These are phyloP conservation scores for Zhuliangozyma parablackwelliae DNA, from an alignment of 1,139 yeast species.

Conservation along the genomic window DNA sequence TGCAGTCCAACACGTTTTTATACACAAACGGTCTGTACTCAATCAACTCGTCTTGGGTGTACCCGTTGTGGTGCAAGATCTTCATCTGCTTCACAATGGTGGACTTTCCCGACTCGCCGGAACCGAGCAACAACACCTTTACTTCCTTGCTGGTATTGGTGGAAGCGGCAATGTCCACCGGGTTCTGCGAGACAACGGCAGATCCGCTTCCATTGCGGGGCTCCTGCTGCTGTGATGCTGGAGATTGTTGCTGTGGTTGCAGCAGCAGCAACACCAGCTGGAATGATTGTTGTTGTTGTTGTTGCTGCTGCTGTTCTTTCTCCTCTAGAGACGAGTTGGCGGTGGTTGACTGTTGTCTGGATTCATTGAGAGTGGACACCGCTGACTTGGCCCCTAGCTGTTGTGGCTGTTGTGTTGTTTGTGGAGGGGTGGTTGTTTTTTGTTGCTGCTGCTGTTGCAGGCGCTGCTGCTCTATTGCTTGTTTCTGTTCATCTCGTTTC, in stretches of 20 bases:
- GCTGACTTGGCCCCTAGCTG: too few relatives aligned
- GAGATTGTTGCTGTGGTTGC: neutral
- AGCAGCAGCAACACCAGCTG: neutral
- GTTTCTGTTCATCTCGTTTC: constrained; percentile 12
- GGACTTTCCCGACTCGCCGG: constrained; percentile 79
- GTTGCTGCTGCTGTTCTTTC: neutral
- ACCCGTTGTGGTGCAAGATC: constrained; percentile 69
- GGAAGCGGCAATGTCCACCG: constrained; percentile 11
- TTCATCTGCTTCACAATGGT: constrained; percentile 74
- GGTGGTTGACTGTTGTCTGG: constrained; percentile 2
- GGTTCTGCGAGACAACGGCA: constrained; percentile 5
- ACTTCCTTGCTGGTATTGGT: constrained; percentile 35
- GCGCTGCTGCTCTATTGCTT: constrained; percentile 5
- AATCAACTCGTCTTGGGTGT: constrained; percentile 54
- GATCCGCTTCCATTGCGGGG: neutral
- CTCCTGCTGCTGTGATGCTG: constrained; percentile 1
- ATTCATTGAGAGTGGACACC: too few relatives aligned
- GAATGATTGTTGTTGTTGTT: too few relatives aligned
- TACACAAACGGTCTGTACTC: constrained; percentile 70
- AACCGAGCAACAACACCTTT: constrained; percentile 64
- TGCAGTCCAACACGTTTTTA: constrained; percentile 64
- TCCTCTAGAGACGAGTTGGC: constrained; percentile 6
- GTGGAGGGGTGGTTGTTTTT: constrained; percentile 1
- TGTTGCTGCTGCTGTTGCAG: constrained; percentile 2
- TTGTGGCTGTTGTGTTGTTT: too few relatives aligned